Evolutionary conservation across 225 moss, liverwort and hornwort species (phyloP).

Genomic region (Polytrichum commune): DNA sequence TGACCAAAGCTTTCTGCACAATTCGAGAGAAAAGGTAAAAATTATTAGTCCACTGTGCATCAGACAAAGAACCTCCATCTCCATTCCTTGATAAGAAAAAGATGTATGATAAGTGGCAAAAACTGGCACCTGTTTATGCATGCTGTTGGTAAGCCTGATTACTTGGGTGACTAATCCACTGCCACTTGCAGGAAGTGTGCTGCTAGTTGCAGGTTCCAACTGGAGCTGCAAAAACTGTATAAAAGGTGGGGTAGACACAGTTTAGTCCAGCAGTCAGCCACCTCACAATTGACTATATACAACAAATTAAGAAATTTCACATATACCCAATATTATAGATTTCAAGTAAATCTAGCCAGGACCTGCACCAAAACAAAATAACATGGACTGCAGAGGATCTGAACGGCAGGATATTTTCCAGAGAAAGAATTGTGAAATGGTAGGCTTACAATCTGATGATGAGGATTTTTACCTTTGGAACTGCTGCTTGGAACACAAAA

Average conservation of each 20-base stretch:
- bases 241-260: background rate
- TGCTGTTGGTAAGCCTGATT: constrained; percentile 76
- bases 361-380: too few species aligned
- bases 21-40: background rate
- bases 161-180: constrained; percentile 69
- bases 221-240: constrained; percentile 82
- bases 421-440: too few species aligned
- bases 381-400: too few species aligned
- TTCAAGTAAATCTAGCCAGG: background rate
- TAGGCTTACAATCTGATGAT: constrained; percentile 2
- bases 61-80: background rate
- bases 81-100: background rate
- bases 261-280: background rate
- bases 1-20: constrained; percentile 92
- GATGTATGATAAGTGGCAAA: constrained; percentile 1
- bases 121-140: constrained; percentile 79
- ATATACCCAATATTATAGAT: background rate
- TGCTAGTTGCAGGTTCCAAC: constrained; percentile 88
- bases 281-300: background rate
- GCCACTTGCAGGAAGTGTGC: constrained; percentile 65
- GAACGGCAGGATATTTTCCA: too few species aligned
- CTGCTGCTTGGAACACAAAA: constrained; percentile 94
- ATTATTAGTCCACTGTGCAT: background rate
- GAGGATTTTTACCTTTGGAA: constrained; percentile 59
- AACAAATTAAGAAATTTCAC: background rate